Evolutionary conservation across 805 yeast genomes (phyloP), one percentile per base, ranked within the genome.

Genomic region (Cyberlindnera nakhonratchasimensis): DNA sequence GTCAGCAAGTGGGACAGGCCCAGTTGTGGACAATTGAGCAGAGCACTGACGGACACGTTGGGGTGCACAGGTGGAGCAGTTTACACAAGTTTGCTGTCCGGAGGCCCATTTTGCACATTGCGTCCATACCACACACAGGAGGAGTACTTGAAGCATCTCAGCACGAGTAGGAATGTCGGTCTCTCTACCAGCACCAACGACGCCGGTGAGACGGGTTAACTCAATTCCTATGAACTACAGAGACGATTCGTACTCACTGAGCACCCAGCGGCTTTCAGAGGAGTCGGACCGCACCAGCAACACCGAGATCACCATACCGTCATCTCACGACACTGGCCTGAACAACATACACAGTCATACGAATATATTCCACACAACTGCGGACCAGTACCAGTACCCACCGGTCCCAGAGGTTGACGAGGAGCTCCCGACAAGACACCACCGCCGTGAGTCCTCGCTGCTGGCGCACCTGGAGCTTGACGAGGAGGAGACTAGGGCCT

Each of bases 401-500:
- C 23, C 7, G n/a, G 10, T 9, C 6, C 30, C 37, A 4, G 6
- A 29, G 18, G 4, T 8, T 7, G 29, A 13, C 2, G 16, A 7
- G 8, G 30, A 29, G 5, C 19, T n/a, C 8, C 30, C 30, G 14
- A n/a, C 21, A 19, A 29, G 34, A 18, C 36, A 43, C 31, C 42
- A 37, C 30, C 42, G 42, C 13, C 39, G 48, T 5, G 48, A 47
- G 34, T 47, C 51, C 10, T 38, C 48, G 1, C 42, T 47, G 11
- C 43, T 47, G 2, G 24, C 45, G 5, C 47, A 44, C 21, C 36
- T 47, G 20, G 46, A 28, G 14, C 40, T 47, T 14, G 42, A 44
- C 17, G 53, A 43, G 18, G 39, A 43, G 4, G 53, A 49, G 31
- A 40, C 42, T 3, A 24, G 29, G 16, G 43, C 45, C 21, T 49